Percentiles rank a stretch among this genome's conserved stretches.
Conservation (phyloP, 1,139 yeast species). For the Lipomyces yarrowii region DNA sequence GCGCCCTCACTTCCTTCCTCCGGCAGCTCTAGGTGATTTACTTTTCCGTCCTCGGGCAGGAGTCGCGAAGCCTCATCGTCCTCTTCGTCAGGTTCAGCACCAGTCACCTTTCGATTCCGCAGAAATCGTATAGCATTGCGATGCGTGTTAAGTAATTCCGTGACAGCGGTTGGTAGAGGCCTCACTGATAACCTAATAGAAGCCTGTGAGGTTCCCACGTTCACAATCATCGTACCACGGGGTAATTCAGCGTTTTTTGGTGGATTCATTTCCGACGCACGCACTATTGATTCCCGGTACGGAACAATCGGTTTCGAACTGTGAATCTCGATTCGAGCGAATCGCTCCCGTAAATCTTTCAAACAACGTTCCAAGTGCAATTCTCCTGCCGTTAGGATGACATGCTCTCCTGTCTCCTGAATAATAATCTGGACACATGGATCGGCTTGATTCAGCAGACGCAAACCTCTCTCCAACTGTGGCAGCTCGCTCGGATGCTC, state of each 20-base stretch:
- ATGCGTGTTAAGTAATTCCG: constrained; percentile 54
- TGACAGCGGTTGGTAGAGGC: constrained; percentile 60
- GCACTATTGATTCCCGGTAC: constrained; percentile 79
- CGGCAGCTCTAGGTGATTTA: constrained; percentile 1
- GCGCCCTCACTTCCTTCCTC: not conserved
- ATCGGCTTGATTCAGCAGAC: constrained; percentile 80
- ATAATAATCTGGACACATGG: constrained; percentile 87
- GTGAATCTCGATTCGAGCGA: constrained; percentile 87
- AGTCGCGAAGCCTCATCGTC: constrained; percentile 28
- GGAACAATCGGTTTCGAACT: constrained; percentile 95
- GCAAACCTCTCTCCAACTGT: constrained; percentile 75
- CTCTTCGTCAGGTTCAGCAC: constrained; percentile 36
- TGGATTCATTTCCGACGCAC: constrained; percentile 51
- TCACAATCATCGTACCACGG: constrained; percentile 48
- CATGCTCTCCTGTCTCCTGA: constrained; percentile 89
- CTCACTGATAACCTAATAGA: constrained; percentile 51
- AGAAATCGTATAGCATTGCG: constrained; percentile 48
- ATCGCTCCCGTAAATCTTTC: constrained; percentile 84
- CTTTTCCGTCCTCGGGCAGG: constrained; percentile 5
- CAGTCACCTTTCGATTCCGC: constrained; percentile 24
- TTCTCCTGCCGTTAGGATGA: constrained; percentile 94
- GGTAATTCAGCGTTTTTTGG: constrained; percentile 42
- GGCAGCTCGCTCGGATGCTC: constrained; percentile 79
- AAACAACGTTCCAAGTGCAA: constrained; percentile 88
- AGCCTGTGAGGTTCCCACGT: constrained; percentile 41